Conservation (phyloP, 352 stramenopile genomes). For the Phytophthora litchii region DNA sequence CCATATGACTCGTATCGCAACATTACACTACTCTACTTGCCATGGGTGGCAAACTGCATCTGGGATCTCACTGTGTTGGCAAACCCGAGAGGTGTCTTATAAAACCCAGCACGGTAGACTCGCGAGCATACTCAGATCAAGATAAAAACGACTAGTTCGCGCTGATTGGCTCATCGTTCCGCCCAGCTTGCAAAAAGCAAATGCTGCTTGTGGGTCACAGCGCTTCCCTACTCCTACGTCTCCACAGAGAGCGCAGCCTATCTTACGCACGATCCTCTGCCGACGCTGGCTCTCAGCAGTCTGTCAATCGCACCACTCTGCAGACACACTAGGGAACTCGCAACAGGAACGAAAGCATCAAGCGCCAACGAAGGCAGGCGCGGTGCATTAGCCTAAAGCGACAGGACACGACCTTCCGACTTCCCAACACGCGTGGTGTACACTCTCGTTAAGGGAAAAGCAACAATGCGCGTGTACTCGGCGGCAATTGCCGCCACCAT, state of each 20-base stretch:
- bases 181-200: slow-evolving; percentile 9
- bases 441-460: slow-evolving; percentile 16
- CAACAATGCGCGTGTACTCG: slow-evolving; percentile 29
- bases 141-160: neutral
- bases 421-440: slow-evolving; percentile 13
- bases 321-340: slow-evolving; percentile 19
- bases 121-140: slow-evolving; percentile 12
- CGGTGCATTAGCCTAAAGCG: slow-evolving; percentile 20
- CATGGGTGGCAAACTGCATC: slow-evolving; percentile 4
- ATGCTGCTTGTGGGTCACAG: slow-evolving; percentile 7
- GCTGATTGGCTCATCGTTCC: slow-evolving; percentile 25
- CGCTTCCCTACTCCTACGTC: slow-evolving; percentile 12
- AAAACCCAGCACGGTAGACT: neutral
- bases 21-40: neutral
- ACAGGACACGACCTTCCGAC: slow-evolving; percentile 11
- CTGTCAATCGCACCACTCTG: slow-evolving; percentile 27
- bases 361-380: neutral
- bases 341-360: slow-evolving; percentile 9
- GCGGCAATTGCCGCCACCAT: slow-evolving; percentile 17
- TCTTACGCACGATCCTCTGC: slow-evolving; percentile 31
- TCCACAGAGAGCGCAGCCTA: slow-evolving; percentile 15
- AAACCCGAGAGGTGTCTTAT: slow-evolving; percentile 5
- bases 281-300: slow-evolving; percentile 34
- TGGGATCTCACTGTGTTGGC: neutral
- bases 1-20: slow-evolving; percentile 14